Evolutionary conservation across 2,329 filamentous ascomycete genomes (phyloP).

Genomic region (Penicillium janthinellum): DNA sequence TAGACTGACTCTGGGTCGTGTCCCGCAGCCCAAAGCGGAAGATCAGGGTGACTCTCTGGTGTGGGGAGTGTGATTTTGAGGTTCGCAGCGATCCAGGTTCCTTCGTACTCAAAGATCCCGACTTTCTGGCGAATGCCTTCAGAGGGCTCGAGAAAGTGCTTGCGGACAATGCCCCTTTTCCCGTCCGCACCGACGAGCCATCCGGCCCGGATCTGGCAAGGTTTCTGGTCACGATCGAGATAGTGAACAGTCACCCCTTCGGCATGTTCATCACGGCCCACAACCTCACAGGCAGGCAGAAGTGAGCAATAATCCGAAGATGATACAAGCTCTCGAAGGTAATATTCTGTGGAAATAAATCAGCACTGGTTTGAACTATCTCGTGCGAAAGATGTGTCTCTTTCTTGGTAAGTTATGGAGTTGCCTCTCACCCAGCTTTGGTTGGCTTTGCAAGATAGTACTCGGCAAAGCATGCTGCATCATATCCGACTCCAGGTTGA

Average conservation of each 20-base stretch:
- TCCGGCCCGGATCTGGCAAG: slow-evolving; percentile 7
- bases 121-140: slow-evolving; percentile 27
- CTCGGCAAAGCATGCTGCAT: slow-evolving; percentile 5
- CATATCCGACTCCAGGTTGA: slow-evolving; percentile 1
- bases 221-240: neutral
- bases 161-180: slow-evolving; percentile 36
- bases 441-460: slow-evolving; percentile 8
- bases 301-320: neutral
- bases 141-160: slow-evolving; percentile 31
- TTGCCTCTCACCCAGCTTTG: neutral
- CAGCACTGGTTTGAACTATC: neutral
- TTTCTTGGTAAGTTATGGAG: neutral
- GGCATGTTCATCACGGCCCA: neutral
- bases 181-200: slow-evolving; percentile 34
- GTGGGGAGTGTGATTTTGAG: slow-evolving; percentile 31
- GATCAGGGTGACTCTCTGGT: slow-evolving; percentile 29
- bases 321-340: neutral
- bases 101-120: slow-evolving; percentile 25
- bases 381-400: neutral
- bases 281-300: neutral
- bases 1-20: slow-evolving; percentile 31
- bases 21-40: slow-evolving; percentile 33
- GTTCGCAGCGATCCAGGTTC: slow-evolving; percentile 34
- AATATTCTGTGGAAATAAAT: neutral
- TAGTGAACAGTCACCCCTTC: neutral